A percentile compares a stretch with the other conserved stretches of the same genome.
These are phyloP conservation scores for Antarctomyces pellizariae DNA, from an alignment of 495 filamentous ascomycete genomes.

Conservation along the genomic window DNA sequence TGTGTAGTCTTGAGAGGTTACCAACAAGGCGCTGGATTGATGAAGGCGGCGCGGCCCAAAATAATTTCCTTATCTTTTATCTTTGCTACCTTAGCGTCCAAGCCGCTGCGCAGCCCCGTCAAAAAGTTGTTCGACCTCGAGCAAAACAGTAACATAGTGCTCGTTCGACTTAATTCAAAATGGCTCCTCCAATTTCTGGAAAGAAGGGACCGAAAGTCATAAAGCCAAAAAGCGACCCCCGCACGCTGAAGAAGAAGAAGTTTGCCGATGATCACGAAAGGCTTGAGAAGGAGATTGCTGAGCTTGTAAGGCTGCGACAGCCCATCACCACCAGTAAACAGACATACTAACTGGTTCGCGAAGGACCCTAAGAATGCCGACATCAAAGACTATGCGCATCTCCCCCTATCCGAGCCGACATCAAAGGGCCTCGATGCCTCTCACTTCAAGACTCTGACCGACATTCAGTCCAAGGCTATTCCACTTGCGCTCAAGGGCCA, in stretches of 20 bases:
- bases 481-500: conserved; percentile 62
- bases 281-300: conserved; percentile 23
- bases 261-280: conserved; percentile 33
- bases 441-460: conserved; percentile 76
- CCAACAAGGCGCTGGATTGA: no score
- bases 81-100: no score
- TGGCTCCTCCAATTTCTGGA: conserved; percentile 6
- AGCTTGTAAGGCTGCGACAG: conserved; percentile 20
- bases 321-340: not conserved
- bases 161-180: no score
- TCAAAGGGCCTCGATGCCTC: conserved; percentile 56
- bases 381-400: conserved; percentile 37
- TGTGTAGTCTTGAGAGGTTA: no score
- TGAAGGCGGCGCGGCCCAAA: no score
- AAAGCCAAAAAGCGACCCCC: conserved; percentile 4
- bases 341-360: conserved; percentile 2
- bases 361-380: conserved; percentile 23
- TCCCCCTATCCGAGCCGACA: conserved; percentile 77
- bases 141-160: no score
- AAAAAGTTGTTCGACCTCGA: no score
- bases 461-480: conserved; percentile 76
- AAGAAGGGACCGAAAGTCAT: conserved; percentile 5
- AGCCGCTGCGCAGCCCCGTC: no score
- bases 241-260: conserved; percentile 37
- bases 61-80: no score